A percentile compares a stretch with the other conserved stretches of the same genome.
phyloP scores from a whole-genome alignment of 306 rosid species.

The Chamaecrista fasciculata region DNA sequence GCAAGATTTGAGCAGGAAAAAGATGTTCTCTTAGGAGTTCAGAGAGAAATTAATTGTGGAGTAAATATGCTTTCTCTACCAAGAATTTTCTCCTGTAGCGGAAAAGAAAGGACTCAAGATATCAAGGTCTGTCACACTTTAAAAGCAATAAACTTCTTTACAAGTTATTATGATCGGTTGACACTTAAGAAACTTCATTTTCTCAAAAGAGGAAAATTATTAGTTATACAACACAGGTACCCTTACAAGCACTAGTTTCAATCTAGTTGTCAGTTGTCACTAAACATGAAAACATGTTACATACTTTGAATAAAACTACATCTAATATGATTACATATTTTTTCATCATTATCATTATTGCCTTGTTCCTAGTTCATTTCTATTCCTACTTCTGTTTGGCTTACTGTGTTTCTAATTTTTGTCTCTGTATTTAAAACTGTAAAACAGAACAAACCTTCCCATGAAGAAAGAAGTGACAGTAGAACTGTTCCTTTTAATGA shows the following conservation, averaged over 20 bases:
- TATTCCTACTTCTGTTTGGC: not conserved
- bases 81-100: not conserved
- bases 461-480: not conserved
- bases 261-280: too few relatives aligned
- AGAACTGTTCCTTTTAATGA: constrained; percentile 3
- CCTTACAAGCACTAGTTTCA: too few relatives aligned
- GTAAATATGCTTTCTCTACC: not conserved
- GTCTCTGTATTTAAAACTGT: not conserved
- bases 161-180: not conserved
- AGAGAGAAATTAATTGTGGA: constrained; percentile 7
- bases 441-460: constrained; percentile 6
- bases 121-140: constrained; percentile 13
- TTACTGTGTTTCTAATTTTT: not conserved
- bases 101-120: constrained; percentile 22
- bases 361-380: too few relatives aligned
- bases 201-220: too few relatives aligned
- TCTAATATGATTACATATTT: too few relatives aligned
- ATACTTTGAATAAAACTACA: too few relatives aligned
- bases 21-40: not conserved
- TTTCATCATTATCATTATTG: too few relatives aligned
- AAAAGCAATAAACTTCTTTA: not conserved
- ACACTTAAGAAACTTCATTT: not conserved
- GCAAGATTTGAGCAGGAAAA: constrained; percentile 29
- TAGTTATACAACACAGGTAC: too few relatives aligned
- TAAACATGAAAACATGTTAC: too few relatives aligned